phyloP scores from a whole-genome alignment of 2,329 filamentous ascomycete genomes.

The Diaporthe caulivora region DNA sequence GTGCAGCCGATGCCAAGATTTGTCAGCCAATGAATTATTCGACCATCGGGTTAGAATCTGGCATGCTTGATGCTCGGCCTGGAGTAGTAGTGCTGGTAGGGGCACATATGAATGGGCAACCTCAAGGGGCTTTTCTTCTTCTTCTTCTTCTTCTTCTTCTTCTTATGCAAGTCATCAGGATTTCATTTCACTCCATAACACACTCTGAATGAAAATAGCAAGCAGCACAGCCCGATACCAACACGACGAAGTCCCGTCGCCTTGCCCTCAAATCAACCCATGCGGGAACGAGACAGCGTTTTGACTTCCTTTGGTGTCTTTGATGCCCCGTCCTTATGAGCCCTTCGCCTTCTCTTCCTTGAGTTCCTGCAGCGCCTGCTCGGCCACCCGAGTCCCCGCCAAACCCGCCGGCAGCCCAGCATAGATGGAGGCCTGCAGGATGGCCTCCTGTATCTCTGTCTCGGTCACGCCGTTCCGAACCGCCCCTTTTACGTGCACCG shows the following conservation, averaged over 20 bases:
- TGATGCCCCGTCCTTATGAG: background rate
- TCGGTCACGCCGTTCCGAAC: conserved; percentile 72
- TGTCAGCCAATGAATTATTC: background rate
- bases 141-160: too few relatives aligned
- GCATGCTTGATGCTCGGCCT: background rate
- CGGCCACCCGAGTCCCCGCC: conserved; percentile 49
- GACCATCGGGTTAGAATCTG: background rate
- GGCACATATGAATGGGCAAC: background rate
- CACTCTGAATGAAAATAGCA: too few relatives aligned
- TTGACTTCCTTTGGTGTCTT: conserved; percentile 17
- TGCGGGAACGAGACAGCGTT: too few relatives aligned
- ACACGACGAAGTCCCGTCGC: too few relatives aligned
- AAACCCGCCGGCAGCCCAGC: conserved; percentile 56
- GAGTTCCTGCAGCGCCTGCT: conserved; percentile 45
- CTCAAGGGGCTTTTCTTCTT: background rate
- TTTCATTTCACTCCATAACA: background rate
- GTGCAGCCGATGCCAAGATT: background rate
- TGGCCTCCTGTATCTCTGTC: conserved; percentile 63
- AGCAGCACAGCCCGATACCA: too few relatives aligned
- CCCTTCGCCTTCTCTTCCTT: conserved; percentile 35
- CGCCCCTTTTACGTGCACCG: conserved; percentile 71
- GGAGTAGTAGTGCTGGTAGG: background rate
- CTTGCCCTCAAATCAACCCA: too few relatives aligned
- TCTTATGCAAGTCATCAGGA: background rate
- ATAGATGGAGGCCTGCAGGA: conserved; percentile 58